phyloP scores from a whole-genome alignment of 768 basidiomycete species.

The Filobasidium floriforme region DNA sequence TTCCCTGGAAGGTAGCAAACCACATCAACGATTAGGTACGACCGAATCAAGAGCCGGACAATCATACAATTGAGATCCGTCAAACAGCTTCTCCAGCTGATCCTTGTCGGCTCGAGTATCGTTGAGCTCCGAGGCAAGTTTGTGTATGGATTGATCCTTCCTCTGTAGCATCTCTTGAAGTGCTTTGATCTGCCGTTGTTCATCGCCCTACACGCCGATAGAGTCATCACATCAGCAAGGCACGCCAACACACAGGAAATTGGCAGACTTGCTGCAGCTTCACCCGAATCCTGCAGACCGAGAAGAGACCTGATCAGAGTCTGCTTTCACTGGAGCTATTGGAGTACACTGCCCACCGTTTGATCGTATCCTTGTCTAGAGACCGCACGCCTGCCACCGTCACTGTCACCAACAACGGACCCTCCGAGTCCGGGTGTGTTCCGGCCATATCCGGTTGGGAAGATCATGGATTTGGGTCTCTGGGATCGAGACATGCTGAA shows the following conservation, averaged over 20 bases:
- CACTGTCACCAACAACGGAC: no score
- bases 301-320: no score
- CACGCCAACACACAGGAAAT: background rate
- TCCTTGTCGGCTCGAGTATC: slow-evolving; percentile 2
- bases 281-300: background rate
- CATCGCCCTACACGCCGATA: background rate
- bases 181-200: background rate
- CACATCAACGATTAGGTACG: no score
- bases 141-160: background rate
- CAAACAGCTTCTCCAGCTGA: slow-evolving; percentile 4
- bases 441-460: background rate
- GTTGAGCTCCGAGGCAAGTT: background rate
- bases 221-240: background rate
- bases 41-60: no score
- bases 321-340: no score
- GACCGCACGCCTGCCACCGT: no score
- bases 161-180: background rate
- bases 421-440: no score
- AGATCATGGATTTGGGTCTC: slow-evolving; percentile 5
- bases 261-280: background rate
- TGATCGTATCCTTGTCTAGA: no score
- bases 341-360: no score
- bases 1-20: background rate
- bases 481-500: slow-evolving; percentile 2
- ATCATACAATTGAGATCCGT: background rate